Conservation (phyloP, 1,284 basidiomycete genomes). For the Ustilago esculenta region DNA sequence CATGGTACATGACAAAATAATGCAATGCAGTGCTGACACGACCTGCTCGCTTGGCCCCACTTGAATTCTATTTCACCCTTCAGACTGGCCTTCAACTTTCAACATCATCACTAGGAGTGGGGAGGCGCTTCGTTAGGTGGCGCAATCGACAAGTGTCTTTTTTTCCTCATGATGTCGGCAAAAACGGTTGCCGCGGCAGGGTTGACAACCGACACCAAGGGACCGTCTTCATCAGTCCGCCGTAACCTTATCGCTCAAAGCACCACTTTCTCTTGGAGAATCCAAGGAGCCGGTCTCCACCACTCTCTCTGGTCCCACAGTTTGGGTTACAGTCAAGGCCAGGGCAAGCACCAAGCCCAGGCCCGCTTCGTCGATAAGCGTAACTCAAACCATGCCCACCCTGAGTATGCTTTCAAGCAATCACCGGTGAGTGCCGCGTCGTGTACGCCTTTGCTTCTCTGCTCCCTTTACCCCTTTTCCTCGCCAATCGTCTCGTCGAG, state of each 20-base stretch:
- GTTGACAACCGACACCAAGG: not conserved
- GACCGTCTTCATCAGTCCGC: not conserved
- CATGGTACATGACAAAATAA: no score
- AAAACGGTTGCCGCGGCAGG: constrained; percentile 18
- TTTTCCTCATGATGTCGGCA: constrained; percentile 14
- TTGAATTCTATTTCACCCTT: no score
- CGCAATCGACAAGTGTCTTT: not conserved
- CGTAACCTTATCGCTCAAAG: constrained; percentile 2
- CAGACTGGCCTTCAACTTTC: no score
- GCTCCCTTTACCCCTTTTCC: no score
- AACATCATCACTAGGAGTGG: not conserved
- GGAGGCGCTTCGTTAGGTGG: not conserved
- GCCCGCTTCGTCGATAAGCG: not conserved
- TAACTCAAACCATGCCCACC: constrained; percentile 25
- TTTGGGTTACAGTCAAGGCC: no score
- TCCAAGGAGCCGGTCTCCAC: no score
- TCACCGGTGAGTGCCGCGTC: constrained; percentile 23
- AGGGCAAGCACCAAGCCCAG: not conserved
- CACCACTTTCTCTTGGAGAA: not conserved
- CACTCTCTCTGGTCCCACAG: no score
- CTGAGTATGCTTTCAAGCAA: not conserved
- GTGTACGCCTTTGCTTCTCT: no score
- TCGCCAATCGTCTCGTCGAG: no score
- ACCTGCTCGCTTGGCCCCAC: not conserved
- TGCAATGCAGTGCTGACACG: not conserved